phyloP scores from a whole-genome alignment of 805 yeast species.

The Cyberlindnera mississippiensis region DNA sequence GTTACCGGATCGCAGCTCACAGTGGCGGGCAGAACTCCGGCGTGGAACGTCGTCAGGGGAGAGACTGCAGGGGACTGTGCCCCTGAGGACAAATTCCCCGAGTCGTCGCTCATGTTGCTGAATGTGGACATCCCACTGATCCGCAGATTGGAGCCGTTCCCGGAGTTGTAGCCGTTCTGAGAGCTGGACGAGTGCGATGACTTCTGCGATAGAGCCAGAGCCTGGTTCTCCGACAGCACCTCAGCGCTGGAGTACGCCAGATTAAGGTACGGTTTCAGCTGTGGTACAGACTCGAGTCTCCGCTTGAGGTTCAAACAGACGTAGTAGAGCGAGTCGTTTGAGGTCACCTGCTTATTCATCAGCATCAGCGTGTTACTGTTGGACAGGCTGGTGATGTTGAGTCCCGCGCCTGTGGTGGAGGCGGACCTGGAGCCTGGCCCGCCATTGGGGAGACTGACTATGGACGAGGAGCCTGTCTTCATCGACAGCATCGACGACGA shows the following conservation, averaged over 20 bases:
- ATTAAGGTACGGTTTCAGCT: constrained; percentile 62
- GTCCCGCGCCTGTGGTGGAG: constrained; percentile 7
- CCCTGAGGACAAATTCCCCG: constrained; percentile 26
- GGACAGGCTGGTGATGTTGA: constrained; percentile 6
- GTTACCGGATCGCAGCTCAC: constrained; percentile 88
- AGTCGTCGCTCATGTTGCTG: constrained; percentile 33
- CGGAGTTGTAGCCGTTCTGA: constrained; percentile 7
- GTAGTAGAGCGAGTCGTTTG: constrained; percentile 66
- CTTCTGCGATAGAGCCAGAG: constrained; percentile 42
- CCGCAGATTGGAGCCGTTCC: constrained; percentile 25
- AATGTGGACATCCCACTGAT: constrained; percentile 33
- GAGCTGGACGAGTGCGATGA: constrained; percentile 9
- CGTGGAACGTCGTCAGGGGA: constrained; percentile 54
- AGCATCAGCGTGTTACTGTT: constrained; percentile 34
- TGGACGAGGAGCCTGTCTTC: constrained; percentile 5
- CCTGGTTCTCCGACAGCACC: constrained; percentile 68
- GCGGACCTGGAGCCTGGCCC: constrained; percentile 10
- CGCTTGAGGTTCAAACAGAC: constrained; percentile 55
- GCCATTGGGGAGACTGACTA: constrained; percentile 7
- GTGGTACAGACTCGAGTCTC: constrained; percentile 56
- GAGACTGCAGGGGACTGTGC: constrained; percentile 24
- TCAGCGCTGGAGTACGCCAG: constrained; percentile 66
- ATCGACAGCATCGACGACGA: constrained; percentile 11
- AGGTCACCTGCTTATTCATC: constrained; percentile 61
- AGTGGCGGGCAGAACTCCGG: constrained; percentile 73